A percentile compares a stretch with the other conserved stretches of the same genome.
Evolutionary conservation across 345 rosid genomes (phyloP).

Genomic region (Gossypium anomalum): DNA sequence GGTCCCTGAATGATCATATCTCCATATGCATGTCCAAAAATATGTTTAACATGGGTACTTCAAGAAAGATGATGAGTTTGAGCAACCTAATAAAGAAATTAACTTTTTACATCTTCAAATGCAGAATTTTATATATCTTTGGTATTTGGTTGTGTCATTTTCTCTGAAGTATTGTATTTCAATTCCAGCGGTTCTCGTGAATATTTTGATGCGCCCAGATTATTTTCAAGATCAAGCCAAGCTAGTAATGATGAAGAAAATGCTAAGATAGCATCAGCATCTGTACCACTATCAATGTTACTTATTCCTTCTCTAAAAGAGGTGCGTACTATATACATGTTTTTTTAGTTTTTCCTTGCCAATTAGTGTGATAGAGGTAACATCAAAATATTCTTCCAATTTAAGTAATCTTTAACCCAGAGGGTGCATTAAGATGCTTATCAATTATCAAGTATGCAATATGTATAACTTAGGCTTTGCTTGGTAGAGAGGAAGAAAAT

Average conservation of each 20-base stretch:
- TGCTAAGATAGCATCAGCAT: constrained; percentile 52
- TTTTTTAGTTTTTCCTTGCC: constrained; percentile 2
- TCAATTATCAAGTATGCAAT: background rate
- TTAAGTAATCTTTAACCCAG: background rate
- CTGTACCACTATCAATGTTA: constrained; percentile 65
- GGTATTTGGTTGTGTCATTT: background rate
- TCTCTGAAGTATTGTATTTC: constrained; percentile 21
- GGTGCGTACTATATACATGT: constrained; percentile 40
- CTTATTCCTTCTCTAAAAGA: constrained; percentile 85
- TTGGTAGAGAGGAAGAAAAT: background rate
- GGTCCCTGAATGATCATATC: background rate
- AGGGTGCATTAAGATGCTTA: background rate
- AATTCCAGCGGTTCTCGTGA: constrained; percentile 53
- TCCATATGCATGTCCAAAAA: background rate
- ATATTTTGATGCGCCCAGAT: constrained; percentile 56
- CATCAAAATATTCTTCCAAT: background rate
- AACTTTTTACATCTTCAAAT: background rate
- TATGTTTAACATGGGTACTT: background rate
- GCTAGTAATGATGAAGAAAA: constrained; percentile 67
- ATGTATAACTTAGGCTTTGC: background rate
- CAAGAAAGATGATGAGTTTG: background rate
- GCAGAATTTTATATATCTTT: background rate
- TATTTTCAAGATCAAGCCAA: constrained; percentile 46
- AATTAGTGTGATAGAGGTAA: constrained; percentile 10
- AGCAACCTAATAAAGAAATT: background rate